Percentiles rank a stretch among this genome's conserved stretches.
These are phyloP conservation scores for Omphalotus guepiniiformis DNA, from an alignment of 768 basidiomycete species.

Conservation along the genomic window DNA sequence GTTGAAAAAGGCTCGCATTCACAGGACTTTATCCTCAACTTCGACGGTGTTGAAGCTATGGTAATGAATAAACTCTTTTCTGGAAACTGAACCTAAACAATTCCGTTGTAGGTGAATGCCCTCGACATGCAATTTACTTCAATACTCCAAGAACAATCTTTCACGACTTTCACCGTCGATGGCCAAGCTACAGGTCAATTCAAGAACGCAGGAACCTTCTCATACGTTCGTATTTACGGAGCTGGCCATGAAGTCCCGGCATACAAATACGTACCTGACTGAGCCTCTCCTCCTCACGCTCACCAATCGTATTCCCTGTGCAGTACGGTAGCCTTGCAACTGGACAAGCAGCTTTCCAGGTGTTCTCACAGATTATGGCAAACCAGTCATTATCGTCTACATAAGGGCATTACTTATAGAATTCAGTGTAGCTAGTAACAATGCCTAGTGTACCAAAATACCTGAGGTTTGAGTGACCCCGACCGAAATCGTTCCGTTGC, in stretches of 20 bases:
- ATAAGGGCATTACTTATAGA: neutral
- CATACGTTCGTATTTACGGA: slow-evolving; percentile 35
- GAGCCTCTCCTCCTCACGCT: neutral
- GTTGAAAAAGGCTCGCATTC: neutral
- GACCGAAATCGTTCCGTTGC: no score
- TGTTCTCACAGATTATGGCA: slow-evolving; percentile 22
- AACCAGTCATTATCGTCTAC: slow-evolving; percentile 12
- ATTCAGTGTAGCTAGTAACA: no score
- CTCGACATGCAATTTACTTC: slow-evolving; percentile 31
- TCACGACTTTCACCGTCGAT: slow-evolving; percentile 33
- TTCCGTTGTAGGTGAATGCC: slow-evolving; percentile 3
- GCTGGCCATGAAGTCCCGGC: slow-evolving; percentile 27
- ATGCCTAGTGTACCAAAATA: no score
- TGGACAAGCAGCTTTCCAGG: slow-evolving; percentile 20
- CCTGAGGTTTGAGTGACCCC: no score
- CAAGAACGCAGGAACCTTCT: slow-evolving; percentile 44
- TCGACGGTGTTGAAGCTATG: slow-evolving; percentile 40
- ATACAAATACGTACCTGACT: slow-evolving; percentile 14
- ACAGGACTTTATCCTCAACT: slow-evolving; percentile 36
- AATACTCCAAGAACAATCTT: slow-evolving; percentile 25
- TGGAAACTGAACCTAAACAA: no score
- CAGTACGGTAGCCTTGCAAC: slow-evolving; percentile 14
- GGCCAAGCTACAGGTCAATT: slow-evolving; percentile 33
- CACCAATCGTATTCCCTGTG: neutral
- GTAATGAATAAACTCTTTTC: no score